phyloP scores from a whole-genome alignment of 768 basidiomycete species.

The Mycena olivaceomarginata region DNA sequence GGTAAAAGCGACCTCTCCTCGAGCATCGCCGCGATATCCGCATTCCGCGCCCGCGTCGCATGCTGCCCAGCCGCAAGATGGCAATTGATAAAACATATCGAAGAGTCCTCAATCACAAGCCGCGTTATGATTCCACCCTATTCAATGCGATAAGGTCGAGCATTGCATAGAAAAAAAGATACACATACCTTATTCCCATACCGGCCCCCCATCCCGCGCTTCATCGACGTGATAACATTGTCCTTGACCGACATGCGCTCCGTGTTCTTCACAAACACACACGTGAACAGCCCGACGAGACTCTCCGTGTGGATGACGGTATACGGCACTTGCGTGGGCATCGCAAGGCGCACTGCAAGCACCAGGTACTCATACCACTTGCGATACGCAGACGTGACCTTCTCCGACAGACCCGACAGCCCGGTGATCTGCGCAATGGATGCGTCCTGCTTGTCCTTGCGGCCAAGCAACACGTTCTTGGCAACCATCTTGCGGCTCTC shows the following conservation, averaged over 20 bases:
- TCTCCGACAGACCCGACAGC: conserved; percentile 80
- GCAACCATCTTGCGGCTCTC: conserved; percentile 94
- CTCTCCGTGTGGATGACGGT: conserved; percentile 89
- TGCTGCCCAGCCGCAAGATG: conserved; percentile 98
- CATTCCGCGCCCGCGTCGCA: conserved; percentile 87
- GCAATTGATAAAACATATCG: conserved; percentile 96
- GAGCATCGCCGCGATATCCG: conserved; percentile 90
- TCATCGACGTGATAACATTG: conserved; percentile 86
- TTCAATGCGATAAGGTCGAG: conserved; percentile 23
- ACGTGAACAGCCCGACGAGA: conserved; percentile 91
- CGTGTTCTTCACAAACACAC: conserved; percentile 82
- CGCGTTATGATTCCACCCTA: conserved; percentile 95
- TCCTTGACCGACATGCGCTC: conserved; percentile 79
- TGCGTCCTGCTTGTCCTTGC: conserved; percentile 79
- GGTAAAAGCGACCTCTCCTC: conserved; percentile 87
- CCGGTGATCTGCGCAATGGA: conserved; percentile 55
- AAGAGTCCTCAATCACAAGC: conserved; percentile 93
- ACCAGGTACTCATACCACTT: conserved; percentile 91
- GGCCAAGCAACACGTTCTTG: conserved; percentile 90
- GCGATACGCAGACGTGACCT: conserved; percentile 91
- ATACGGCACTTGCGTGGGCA: conserved; percentile 87
- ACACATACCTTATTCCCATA: conserved; percentile 94
- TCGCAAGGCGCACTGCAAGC: conserved; percentile 81
- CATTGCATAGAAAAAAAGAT: conserved; percentile 2
- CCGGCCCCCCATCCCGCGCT: conserved; percentile 93